Conservation (phyloP, 306 rosid genomes). For the Lagenaria siceraria region DNA sequence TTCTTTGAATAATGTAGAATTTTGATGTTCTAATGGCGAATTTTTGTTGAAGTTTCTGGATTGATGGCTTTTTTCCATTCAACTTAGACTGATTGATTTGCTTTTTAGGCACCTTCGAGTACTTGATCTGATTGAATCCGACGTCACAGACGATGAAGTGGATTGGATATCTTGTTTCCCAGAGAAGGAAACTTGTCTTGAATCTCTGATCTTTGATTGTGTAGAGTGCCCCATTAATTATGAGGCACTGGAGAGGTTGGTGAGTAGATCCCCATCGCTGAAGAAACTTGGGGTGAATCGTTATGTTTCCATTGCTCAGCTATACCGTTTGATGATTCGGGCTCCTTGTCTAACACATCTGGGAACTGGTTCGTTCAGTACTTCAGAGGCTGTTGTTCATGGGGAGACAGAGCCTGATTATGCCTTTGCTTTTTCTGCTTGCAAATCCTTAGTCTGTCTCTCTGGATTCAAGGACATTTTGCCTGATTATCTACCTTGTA, state of each 20-base stretch:
- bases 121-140: conserved; percentile 70
- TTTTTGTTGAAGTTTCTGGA: not conserved
- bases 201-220: conserved; percentile 68
- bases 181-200: conserved; percentile 43
- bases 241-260: conserved; percentile 71
- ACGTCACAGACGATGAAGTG: conserved; percentile 41
- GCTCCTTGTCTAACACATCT: conserved; percentile 74
- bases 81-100: not conserved
- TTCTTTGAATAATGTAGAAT: not conserved
- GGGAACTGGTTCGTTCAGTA: conserved; percentile 54
- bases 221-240: conserved; percentile 47
- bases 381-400: conserved; percentile 22
- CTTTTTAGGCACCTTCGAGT: conserved; percentile 52
- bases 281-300: conserved; percentile 63
- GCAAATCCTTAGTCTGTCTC: conserved; percentile 68
- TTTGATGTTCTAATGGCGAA: not conserved
- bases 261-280: conserved; percentile 67
- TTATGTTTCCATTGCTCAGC: conserved; percentile 39
- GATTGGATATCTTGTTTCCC: conserved; percentile 82
- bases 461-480: conserved; percentile 68
- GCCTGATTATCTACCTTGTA: conserved; percentile 44
- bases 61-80: not conserved
- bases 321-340: conserved; percentile 38
- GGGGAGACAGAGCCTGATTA: conserved; percentile 57
- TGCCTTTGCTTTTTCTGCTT: conserved; percentile 50